These are phyloP conservation scores for Pichia norvegensis DNA, from an alignment of 1,139 yeast genomes.

Conservation along the genomic window DNA sequence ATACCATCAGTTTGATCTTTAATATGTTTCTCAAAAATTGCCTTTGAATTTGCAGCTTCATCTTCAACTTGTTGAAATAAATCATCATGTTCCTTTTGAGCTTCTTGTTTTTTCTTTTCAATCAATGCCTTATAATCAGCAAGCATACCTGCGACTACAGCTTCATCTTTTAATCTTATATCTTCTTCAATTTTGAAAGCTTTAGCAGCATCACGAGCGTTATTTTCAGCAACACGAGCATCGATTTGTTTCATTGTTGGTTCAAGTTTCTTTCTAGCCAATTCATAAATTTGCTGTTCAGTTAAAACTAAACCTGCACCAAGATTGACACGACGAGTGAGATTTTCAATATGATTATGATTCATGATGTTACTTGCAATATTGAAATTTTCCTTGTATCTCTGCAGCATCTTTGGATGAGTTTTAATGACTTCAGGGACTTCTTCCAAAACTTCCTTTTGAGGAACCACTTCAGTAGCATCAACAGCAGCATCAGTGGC, in stretches of 20 bases:
- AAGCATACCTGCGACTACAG: slow-evolving; percentile 37
- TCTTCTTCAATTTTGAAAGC: slow-evolving; percentile 35
- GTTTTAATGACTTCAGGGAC: slow-evolving; percentile 36
- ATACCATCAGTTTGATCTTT: slow-evolving; percentile 36
- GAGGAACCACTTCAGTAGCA: neutral
- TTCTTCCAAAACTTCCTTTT: slow-evolving; percentile 12
- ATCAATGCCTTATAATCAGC: slow-evolving; percentile 36
- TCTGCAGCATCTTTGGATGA: slow-evolving; percentile 41
- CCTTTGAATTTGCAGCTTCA: slow-evolving; percentile 27
- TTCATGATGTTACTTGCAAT: slow-evolving; percentile 43
- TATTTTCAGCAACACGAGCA: slow-evolving; percentile 42
- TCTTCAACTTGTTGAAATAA: slow-evolving; percentile 32
- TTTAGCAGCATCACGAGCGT: slow-evolving; percentile 32
- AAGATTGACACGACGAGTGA: slow-evolving; percentile 42
- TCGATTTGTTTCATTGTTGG: slow-evolving; percentile 47
- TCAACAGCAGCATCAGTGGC: too few species aligned
- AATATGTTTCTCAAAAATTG: slow-evolving; percentile 34
- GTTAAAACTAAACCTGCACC: slow-evolving; percentile 51
- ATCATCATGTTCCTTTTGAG: slow-evolving; percentile 34
- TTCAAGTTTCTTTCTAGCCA: slow-evolving; percentile 50
- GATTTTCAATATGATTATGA: slow-evolving; percentile 38
- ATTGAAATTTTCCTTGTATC: slow-evolving; percentile 43
- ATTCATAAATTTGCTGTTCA: slow-evolving; percentile 47
- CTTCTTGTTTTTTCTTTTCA: slow-evolving; percentile 36
- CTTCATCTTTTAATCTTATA: slow-evolving; percentile 38